Evolutionary conservation across 1,284 basidiomycete species (phyloP).

Genomic region (Ceratobasidium sp.): DNA sequence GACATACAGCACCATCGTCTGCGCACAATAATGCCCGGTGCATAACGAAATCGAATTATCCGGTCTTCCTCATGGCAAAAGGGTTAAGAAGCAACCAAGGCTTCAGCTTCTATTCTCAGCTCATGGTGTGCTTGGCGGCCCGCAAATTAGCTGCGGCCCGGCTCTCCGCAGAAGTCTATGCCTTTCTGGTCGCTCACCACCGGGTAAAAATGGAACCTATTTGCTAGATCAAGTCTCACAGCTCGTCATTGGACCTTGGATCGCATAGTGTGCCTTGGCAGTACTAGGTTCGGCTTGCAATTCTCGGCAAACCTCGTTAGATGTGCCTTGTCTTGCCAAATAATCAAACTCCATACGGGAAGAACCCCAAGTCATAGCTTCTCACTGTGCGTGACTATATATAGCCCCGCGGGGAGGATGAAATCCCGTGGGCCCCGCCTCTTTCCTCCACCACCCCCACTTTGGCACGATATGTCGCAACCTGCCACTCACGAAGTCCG

Average conservation of each 20-base stretch:
- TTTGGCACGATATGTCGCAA: conserved; percentile 23
- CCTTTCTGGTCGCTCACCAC: conserved; percentile 3
- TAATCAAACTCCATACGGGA: conserved; percentile 28
- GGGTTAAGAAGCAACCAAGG: no score
- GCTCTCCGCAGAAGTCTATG: conserved; percentile 1
- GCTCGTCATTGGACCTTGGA: background rate
- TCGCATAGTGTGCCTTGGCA: conserved; percentile 23
- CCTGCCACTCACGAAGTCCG: conserved; percentile 22
- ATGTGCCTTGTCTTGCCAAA: no score
- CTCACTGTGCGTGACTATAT: conserved; percentile 6
- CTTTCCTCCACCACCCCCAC: conserved; percentile 4
- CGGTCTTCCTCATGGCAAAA: background rate
- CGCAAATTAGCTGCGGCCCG: conserved; percentile 20
- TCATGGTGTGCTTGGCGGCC: conserved; percentile 2
- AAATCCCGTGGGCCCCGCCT: conserved; percentile 22
- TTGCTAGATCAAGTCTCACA: background rate
- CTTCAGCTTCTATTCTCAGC: conserved; percentile 13
- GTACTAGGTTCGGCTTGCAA: background rate
- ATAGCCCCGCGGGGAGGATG: conserved; percentile 27
- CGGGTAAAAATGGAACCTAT: background rate
- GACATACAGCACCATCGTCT: background rate
- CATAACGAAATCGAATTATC: conserved; percentile 3
- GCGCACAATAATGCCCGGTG: background rate
- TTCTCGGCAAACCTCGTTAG: conserved; percentile 7
- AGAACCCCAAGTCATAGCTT: conserved; percentile 26